Percentiles rank a stretch among this genome's conserved stretches.
These are phyloP conservation scores for Phialophora tarda DNA, from an alignment of 2,329 filamentous ascomycete species.

Conservation along the genomic window DNA sequence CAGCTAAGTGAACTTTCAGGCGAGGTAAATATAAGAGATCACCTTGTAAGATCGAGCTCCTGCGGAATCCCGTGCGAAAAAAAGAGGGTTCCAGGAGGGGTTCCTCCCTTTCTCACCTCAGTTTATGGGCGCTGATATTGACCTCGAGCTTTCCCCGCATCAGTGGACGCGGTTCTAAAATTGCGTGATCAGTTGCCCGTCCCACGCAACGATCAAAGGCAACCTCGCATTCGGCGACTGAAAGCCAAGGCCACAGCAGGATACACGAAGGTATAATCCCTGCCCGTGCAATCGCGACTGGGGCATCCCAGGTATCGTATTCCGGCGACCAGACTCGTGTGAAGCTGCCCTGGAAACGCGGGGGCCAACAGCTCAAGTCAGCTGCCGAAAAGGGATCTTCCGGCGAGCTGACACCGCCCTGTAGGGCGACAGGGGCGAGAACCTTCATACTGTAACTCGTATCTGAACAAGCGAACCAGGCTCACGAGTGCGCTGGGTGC, in stretches of 20 bases:
- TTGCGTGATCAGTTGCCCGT: conserved; percentile 13
- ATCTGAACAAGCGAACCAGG: not conserved
- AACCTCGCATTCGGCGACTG: conserved; percentile 3
- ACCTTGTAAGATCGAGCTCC: not conserved
- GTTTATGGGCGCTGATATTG: not conserved
- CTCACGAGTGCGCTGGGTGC: not conserved
- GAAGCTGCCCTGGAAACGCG: not conserved
- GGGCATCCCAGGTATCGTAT: not conserved
- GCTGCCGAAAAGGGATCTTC: not conserved
- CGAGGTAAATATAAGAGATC: not conserved
- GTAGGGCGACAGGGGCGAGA: not conserved
- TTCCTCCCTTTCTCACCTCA: conserved; percentile 4
- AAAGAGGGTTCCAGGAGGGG: not conserved
- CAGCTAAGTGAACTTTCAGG: not conserved
- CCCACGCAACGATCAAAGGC: conserved; percentile 1
- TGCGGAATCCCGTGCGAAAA: not conserved
- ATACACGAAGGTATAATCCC: not conserved
- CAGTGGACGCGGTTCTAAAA: conserved; percentile 1
- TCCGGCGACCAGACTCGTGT: not conserved
- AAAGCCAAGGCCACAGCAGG: not conserved
- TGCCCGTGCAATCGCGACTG: not conserved
- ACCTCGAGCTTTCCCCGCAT: conserved; percentile 8
- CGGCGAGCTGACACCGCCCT: conserved; percentile 4
- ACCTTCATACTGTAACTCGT: not conserved
- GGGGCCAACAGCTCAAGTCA: not conserved